phyloP scores from a whole-genome alignment of 169 alveolate genomes.

The Plasmodium fragile region DNA sequence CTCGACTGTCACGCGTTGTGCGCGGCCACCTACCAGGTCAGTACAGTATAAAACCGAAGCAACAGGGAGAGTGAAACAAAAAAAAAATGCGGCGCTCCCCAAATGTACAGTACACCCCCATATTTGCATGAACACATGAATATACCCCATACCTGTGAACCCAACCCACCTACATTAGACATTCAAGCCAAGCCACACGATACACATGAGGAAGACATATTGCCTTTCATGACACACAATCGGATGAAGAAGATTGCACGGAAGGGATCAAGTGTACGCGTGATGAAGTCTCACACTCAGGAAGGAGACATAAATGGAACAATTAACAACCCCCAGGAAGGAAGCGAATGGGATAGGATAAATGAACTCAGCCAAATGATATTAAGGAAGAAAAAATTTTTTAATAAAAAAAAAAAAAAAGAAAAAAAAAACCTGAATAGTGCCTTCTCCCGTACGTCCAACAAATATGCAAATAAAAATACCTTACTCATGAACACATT shows the following conservation, averaged over 20 bases:
- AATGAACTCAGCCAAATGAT: constrained; percentile 6
- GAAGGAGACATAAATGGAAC: background rate
- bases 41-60: background rate
- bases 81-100: background rate
- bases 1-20: background rate
- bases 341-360: background rate
- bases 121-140: background rate
- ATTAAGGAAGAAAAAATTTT: constrained; percentile 17
- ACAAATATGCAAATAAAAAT: background rate
- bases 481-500: constrained; percentile 25
- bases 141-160: background rate
- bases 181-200: background rate
- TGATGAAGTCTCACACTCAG: background rate
- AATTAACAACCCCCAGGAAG: background rate
- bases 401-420: constrained; percentile 1
- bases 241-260: background rate
- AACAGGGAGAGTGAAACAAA: background rate
- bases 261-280: background rate
- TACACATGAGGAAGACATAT: background rate
- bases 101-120: background rate
- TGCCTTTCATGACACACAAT: background rate
- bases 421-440: background rate
- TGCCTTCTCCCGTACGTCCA: background rate
- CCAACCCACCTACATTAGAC: background rate
- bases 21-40: background rate